Evolutionary conservation across 2,329 filamentous ascomycete genomes (phyloP).

Genomic region (Trichoderma koningii): DNA sequence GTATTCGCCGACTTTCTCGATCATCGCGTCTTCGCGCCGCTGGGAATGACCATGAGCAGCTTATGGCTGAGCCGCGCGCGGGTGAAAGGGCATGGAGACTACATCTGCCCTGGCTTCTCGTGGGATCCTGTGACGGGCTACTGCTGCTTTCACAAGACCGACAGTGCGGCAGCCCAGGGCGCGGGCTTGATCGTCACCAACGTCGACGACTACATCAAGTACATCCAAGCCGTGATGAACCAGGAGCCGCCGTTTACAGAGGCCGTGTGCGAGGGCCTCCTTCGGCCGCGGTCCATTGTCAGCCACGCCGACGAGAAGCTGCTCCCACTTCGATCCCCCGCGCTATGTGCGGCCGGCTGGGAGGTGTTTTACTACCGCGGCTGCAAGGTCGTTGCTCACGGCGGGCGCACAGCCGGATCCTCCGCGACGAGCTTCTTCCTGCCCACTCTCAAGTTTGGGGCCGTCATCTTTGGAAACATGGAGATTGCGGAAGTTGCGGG

Average conservation of each 20-base stretch:
- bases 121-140: conserved; percentile 28
- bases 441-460: conserved; percentile 34
- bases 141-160: conserved; percentile 20
- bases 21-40: conserved; percentile 32
- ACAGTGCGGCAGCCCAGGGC: conserved; percentile 36
- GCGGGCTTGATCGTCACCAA: conserved; percentile 37
- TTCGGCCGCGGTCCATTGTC: conserved; percentile 30
- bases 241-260: conserved; percentile 33
- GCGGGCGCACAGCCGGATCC: conserved; percentile 35
- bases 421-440: conserved; percentile 35
- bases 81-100: conserved; percentile 30
- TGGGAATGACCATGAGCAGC: conserved; percentile 35
- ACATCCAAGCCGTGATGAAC: conserved; percentile 36
- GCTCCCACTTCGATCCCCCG: conserved; percentile 24
- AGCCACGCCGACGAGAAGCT: conserved; percentile 27
- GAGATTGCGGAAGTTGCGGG: conserved; percentile 18
- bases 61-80: conserved; percentile 32
- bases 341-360: conserved; percentile 33
- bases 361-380: conserved; percentile 33
- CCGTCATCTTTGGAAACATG: conserved; percentile 35
- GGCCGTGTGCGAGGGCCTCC: conserved; percentile 32
- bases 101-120: conserved; percentile 31
- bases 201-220: conserved; percentile 37
- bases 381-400: conserved; percentile 34
- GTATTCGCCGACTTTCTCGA: conserved; percentile 34